A percentile compares a stretch with the other conserved stretches of the same genome.
phyloP scores from a whole-genome alignment of 495 filamentous ascomycete species.

The Pseudevernia furfuracea region DNA sequence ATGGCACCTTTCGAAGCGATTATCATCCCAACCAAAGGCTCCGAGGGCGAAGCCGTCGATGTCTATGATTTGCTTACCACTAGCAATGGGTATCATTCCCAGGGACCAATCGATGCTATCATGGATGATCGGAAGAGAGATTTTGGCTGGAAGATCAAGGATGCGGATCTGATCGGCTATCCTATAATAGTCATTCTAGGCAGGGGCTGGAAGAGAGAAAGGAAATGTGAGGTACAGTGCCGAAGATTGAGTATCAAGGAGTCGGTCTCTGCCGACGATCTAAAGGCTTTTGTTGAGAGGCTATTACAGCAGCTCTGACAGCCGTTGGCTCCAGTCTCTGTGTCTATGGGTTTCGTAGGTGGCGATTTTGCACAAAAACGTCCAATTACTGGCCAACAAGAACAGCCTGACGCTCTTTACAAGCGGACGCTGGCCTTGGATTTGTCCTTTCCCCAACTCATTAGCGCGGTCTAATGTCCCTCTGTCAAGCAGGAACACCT shows the following conservation, averaged over 20 bases:
- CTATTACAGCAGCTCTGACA: conserved; percentile 2
- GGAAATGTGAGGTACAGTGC: conserved; percentile 69
- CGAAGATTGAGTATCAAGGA: conserved; percentile 41
- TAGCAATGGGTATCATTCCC: background rate
- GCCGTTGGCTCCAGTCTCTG: background rate
- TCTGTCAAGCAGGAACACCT: background rate
- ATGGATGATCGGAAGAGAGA: conserved; percentile 68
- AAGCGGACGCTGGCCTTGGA: background rate
- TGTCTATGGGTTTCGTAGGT: background rate
- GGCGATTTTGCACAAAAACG: background rate
- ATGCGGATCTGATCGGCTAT: conserved; percentile 85
- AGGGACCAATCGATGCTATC: conserved; percentile 47
- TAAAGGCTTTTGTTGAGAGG: conserved; percentile 1
- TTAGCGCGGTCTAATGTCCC: background rate
- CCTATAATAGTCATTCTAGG: conserved; percentile 76
- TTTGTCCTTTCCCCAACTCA: background rate
- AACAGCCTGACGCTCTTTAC: background rate
- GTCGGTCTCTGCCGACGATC: background rate
- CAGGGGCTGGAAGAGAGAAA: conserved; percentile 57
- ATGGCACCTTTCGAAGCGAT: conserved; percentile 82
- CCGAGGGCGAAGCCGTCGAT: conserved; percentile 43
- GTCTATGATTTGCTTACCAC: conserved; percentile 18
- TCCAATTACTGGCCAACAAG: background rate
- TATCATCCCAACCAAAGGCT: conserved; percentile 50
- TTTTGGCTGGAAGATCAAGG: conserved; percentile 75